Base-by-base conservation (phyloP, 1,284 basidiomycete species). In the Malassezia japonica region DNA sequence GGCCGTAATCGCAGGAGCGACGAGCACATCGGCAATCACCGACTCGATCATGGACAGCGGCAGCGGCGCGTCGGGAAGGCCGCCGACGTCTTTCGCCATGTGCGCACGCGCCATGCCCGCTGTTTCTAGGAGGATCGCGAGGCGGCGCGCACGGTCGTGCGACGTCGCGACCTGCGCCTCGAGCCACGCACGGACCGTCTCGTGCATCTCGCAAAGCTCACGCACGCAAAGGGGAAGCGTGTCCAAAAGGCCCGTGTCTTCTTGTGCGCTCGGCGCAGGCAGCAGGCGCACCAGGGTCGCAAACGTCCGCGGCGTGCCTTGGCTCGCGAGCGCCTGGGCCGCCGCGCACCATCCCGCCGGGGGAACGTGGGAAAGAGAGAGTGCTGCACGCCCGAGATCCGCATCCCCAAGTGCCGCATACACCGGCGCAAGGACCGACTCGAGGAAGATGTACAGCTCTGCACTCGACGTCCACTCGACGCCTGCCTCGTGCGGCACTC, bases 141-240 rank as follows among this genome's bases (percentile, higher is more conserved):
- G 42, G 9, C 70, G 57, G 31, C 50, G 52, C 40, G 64, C 59
- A 12, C 70, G 55, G 16, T 54, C 53, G 12, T 60, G 58, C 0
- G 57, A 41, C 50, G 71, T 69, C 42, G 61, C 62, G 24, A 70
- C 62, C 31, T 68, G 67, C 16, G 66, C 57, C 3, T 64, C 63
- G 25, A 65, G 49, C 70, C 69, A 72, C 15, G 62, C 35, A 7
- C 27, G 18, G 3, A 54, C 25, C 8, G 24, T 28, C n/a, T 32
- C 35, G 36, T 48, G 29, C 6, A 47, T 42, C 10, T 33, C 24
- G 21, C 46, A 43, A 1, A 54, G 31, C 34, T 43, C 47, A 5
- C 41, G 51, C 21, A 54, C 13, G 3, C 46, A 43, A 2, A 34
- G 35, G 1, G 46, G 46, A 23, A 54, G 28, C 33, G 37, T 34